Percentiles rank a stretch among this genome's conserved stretches.
phyloP scores from a whole-genome alignment of 148 eudicot genomes.

The Cornus suecica region DNA sequence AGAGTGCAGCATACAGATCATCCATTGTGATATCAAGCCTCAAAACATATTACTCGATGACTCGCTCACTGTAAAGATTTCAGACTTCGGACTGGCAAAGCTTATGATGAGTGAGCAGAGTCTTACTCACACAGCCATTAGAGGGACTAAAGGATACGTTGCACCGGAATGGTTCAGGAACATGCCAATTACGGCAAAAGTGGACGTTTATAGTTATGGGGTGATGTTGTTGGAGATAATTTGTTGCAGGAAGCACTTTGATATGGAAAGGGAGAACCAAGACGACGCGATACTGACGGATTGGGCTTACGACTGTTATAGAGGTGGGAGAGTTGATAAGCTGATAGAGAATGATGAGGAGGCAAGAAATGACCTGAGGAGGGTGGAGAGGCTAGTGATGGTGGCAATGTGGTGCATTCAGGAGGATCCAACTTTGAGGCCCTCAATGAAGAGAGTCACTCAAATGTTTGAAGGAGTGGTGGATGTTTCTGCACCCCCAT shows the following conservation, averaged over 20 bases:
- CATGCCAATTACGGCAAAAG: constrained; percentile 11
- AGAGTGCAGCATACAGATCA: constrained; percentile 25
- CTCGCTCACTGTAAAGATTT: constrained; percentile 1
- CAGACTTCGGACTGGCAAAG: constrained; percentile 26
- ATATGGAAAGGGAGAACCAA: constrained; percentile 9
- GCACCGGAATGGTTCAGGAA: constrained; percentile 36
- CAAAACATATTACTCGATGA: constrained; percentile 26
- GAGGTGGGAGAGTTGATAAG: not conserved
- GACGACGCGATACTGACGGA: constrained; percentile 14
- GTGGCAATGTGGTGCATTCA: constrained; percentile 30
- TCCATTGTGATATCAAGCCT: constrained; percentile 31
- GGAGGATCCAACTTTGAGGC: constrained; percentile 23
- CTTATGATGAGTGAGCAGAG: constrained; percentile 20
- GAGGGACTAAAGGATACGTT: constrained; percentile 30
- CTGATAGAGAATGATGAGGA: constrained; percentile 24
- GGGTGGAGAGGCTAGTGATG: constrained; percentile 25
- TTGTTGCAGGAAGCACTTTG: constrained; percentile 17
- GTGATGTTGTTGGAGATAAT: constrained; percentile 27
- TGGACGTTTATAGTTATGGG: constrained; percentile 31
- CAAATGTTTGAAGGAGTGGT: constrained; percentile 25
- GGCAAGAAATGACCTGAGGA: constrained; percentile 14
- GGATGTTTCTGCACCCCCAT: constrained; percentile 19
- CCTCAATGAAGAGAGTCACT: constrained; percentile 18
- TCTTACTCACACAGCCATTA: constrained; percentile 15
- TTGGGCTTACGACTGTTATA: constrained; percentile 17